phyloP scores from a whole-genome alignment of 2,329 filamentous ascomycete species.

The Epichloe scottii region DNA sequence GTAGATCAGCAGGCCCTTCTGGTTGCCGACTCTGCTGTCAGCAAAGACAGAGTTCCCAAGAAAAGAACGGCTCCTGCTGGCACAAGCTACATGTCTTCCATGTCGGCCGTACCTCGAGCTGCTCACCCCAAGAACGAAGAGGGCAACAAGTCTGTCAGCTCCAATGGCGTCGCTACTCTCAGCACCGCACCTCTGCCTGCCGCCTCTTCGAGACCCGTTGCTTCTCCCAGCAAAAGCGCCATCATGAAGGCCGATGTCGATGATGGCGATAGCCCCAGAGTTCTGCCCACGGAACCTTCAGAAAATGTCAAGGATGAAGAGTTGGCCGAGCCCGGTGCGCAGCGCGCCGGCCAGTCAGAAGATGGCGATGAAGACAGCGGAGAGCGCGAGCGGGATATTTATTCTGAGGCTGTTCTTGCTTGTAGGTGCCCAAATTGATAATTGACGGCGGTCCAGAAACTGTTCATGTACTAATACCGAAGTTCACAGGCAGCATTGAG shows the following conservation, averaged over 20 bases:
- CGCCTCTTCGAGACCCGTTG: conserved; percentile 29
- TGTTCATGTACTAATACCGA: conserved; percentile 2
- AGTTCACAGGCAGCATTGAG: conserved; percentile 67
- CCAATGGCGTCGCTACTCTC: conserved; percentile 57
- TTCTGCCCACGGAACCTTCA: conserved; percentile 59
- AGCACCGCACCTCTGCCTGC: conserved; percentile 51
- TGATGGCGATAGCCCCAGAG: conserved; percentile 69
- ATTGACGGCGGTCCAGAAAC: not conserved
- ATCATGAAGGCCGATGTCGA: conserved; percentile 65
- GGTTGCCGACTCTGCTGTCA: conserved; percentile 69
- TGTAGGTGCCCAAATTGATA: conserved; percentile 44
- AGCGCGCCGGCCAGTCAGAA: conserved; percentile 48
- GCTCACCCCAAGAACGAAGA: conserved; percentile 49
- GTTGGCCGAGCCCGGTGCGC: conserved; percentile 44
- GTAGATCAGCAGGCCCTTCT: conserved; percentile 94
- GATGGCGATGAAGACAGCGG: conserved; percentile 60
- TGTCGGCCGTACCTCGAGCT: conserved; percentile 52
- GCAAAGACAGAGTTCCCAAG: conserved; percentile 51
- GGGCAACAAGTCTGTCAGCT: conserved; percentile 22
- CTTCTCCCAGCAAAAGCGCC: conserved; percentile 48
- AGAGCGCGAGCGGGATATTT: conserved; percentile 81
- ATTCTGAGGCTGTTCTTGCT: conserved; percentile 78
- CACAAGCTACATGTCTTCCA: conserved; percentile 41
- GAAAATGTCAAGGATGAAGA: conserved; percentile 52
- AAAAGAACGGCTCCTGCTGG: conserved; percentile 53